These are phyloP conservation scores for Alloascoidea hylecoeti DNA, from an alignment of 805 yeast genomes.

Conservation along the genomic window DNA sequence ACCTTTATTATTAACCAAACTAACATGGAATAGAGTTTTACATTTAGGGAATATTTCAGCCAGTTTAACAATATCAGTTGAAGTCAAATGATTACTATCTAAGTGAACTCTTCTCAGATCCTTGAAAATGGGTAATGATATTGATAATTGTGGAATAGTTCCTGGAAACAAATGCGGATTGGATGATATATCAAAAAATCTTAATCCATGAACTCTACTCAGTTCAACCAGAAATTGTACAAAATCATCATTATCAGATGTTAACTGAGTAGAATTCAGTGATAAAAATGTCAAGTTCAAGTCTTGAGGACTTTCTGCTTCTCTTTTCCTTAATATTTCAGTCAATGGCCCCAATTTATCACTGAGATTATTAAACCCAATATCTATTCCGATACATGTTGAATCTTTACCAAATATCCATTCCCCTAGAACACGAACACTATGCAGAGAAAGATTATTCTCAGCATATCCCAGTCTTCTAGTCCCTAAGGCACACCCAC, in stretches of 20 bases:
- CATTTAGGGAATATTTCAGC: slow-evolving; percentile 63
- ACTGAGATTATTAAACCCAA: slow-evolving; percentile 63
- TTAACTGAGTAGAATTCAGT: slow-evolving; percentile 46
- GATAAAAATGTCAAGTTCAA: slow-evolving; percentile 35
- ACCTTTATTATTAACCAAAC: slow-evolving; percentile 47
- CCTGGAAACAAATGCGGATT: slow-evolving; percentile 55
- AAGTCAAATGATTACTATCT: slow-evolving; percentile 48
- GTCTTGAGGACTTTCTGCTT: slow-evolving; percentile 10
- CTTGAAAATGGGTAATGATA: slow-evolving; percentile 56
- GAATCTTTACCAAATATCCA: slow-evolving; percentile 36
- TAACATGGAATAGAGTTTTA: slow-evolving; percentile 49
- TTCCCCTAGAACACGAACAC: slow-evolving; percentile 35
- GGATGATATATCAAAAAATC: slow-evolving; percentile 64
- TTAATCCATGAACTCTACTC: slow-evolving; percentile 40
- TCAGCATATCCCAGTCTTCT: slow-evolving; percentile 65
- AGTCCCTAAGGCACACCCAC: slow-evolving; percentile 42
- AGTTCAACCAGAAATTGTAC: slow-evolving; percentile 32
- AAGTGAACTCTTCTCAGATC: slow-evolving; percentile 53
- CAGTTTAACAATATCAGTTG: slow-evolving; percentile 40
- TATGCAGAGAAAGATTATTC: slow-evolving; percentile 50
- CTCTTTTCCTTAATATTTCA: slow-evolving; percentile 9
- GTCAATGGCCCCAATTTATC: slow-evolving; percentile 11
- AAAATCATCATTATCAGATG: slow-evolving; percentile 33
- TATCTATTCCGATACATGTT: slow-evolving; percentile 55
- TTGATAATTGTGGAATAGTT: slow-evolving; percentile 38